Base-by-base conservation (phyloP, 805 yeast genomes). In the Wickerhamomyces xylosicus region DNA sequence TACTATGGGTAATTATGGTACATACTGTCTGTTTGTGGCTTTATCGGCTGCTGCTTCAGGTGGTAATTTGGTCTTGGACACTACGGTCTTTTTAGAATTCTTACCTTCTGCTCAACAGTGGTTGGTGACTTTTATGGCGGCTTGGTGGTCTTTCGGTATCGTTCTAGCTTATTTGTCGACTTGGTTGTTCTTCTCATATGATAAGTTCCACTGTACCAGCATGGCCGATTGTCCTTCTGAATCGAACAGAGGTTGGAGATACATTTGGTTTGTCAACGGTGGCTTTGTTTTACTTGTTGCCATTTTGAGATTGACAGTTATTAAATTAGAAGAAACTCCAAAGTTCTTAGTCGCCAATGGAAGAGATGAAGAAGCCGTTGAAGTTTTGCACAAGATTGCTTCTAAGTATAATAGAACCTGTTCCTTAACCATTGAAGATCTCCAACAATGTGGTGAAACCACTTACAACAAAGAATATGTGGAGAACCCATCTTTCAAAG, bases 111-210 rank as follows among this genome's bases (percentile, higher is more conserved):
- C 61, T 36, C 54, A 69, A 45, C 76, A 71, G 47, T 71, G 66
- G 63, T 49, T 72, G 41, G 63, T 66, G 31, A 71, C 77, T 3
- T 59, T 68, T 25, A 64, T 72, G 58, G 71, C 76, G 28, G 59
- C 66, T 20, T 74, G 66, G 69, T 74, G 79, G 80, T 71, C 76
- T 29, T 57, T 74, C 31, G 79, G 78, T 29, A 78, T 73, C 47
- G 64, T 74, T 3, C 57, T 72, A 29, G 69, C 73, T 4, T 62
- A 59, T 20, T 48, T 71, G 21, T 46, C 69, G 25, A 66, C 74
- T 2, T 74, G 76, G 73, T 75, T 71, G 1, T 68, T 69, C 38
- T 57, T 74, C 35, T 46, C 50, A 14, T 31, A 42, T 31, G 66
- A 74, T n/a, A 59, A 63, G 37, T 59, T 61, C 45, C 64, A 71